phyloP scores from a whole-genome alignment of 345 rosid genomes.

The Melastoma malabathricum region DNA sequence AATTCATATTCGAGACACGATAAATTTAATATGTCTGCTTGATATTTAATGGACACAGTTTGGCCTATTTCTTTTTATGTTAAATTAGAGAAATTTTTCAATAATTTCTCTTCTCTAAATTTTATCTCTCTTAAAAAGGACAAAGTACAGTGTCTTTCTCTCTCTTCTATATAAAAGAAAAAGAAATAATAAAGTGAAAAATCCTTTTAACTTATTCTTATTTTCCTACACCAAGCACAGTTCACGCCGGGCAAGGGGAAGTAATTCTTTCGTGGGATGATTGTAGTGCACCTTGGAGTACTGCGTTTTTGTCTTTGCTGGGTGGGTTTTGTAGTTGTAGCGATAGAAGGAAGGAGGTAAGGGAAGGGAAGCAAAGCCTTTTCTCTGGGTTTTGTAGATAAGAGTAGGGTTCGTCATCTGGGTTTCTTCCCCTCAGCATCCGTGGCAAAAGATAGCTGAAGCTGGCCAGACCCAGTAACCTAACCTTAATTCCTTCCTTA shows the following conservation, averaged over 20 bases:
- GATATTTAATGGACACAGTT: no score
- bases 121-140: not conserved
- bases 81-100: no score
- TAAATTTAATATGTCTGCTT: no score
- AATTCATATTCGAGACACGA: no score
- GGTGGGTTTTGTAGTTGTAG: no score
- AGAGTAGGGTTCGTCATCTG: constrained; percentile 52
- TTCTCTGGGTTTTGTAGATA: no score
- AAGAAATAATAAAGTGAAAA: not conserved
- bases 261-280: no score
- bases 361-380: no score
- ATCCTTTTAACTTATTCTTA: constrained; percentile 5
- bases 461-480: constrained; percentile 23
- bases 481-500: constrained; percentile 9
- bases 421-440: constrained; percentile 13
- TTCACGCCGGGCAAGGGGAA: constrained; percentile 14
- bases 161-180: constrained; percentile 7
- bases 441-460: constrained; percentile 26
- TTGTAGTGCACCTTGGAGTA: no score
- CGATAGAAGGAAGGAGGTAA: no score
- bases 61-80: no score
- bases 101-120: not conserved
- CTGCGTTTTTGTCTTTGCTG: no score
- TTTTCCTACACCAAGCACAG: constrained; percentile 8
- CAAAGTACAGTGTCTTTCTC: constrained; percentile 4